A percentile compares a stretch with the other conserved stretches of the same genome.
phyloP scores from a whole-genome alignment of 805 yeast genomes.

The Wickerhamomyces chaumierensis region DNA sequence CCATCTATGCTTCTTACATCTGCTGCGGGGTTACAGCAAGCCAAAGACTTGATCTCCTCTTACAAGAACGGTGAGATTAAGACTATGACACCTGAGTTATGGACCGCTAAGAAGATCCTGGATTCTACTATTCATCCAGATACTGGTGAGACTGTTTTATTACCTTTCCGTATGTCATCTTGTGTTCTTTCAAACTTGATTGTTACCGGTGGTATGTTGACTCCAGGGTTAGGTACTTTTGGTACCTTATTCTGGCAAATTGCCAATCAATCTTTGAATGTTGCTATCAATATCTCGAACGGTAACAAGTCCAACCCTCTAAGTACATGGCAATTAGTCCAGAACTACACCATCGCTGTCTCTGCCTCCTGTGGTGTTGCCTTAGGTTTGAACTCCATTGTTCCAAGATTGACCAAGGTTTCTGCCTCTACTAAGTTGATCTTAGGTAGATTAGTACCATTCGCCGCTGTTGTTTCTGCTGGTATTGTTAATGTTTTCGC shows the following conservation, averaged over 20 bases:
- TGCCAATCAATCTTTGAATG: constrained; percentile 93
- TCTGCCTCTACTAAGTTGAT: constrained; percentile 59
- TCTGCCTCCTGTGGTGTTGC: constrained; percentile 94
- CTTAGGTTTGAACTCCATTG: constrained; percentile 79
- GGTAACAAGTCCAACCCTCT: constrained; percentile 93
- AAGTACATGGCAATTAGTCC: constrained; percentile 62
- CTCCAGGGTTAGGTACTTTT: constrained; percentile 80
- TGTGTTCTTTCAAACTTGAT: constrained; percentile 89
- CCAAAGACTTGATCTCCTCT: constrained; percentile 57
- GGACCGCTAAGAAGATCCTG: constrained; percentile 79
- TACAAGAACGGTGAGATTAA: constrained; percentile 59
- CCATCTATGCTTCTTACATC: constrained; percentile 82
- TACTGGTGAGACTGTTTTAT: constrained; percentile 81
- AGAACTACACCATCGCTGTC: constrained; percentile 81
- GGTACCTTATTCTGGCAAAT: constrained; percentile 98
- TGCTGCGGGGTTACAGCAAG: constrained; percentile 43
- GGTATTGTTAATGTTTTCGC: constrained; percentile 93
- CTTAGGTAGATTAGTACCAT: constrained; percentile 84
- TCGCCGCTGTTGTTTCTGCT: constrained; percentile 97
- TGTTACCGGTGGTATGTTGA: constrained; percentile 95
- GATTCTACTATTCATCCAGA: constrained; percentile 96
- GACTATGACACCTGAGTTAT: constrained; percentile 66
- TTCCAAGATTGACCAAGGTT: constrained; percentile 72
- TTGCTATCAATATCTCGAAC: constrained; percentile 92
- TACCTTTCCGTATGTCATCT: constrained; percentile 96